These are phyloP conservation scores for Saksenaea oblongispora DNA, from an alignment of 371 early-diverging fungal species.

Conservation along the genomic window DNA sequence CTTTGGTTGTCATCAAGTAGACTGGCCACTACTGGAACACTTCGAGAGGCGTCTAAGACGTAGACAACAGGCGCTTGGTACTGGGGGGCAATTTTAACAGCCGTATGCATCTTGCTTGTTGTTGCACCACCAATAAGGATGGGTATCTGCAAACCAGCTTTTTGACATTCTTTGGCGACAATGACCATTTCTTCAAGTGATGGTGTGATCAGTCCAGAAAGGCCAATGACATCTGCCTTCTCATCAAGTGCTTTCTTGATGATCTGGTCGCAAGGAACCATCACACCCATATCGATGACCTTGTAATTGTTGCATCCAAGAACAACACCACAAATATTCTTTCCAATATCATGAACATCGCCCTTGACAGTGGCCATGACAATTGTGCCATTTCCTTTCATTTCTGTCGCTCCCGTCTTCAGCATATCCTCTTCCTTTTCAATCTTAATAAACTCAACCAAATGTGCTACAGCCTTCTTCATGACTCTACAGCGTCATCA, in stretches of 20 bases:
- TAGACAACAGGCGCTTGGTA: slow-evolving; percentile 73
- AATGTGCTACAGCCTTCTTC: slow-evolving; percentile 93
- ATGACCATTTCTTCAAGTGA: slow-evolving; percentile 95
- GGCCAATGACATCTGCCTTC: slow-evolving; percentile 89
- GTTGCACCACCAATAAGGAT: slow-evolving; percentile 94
- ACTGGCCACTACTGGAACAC: slow-evolving; percentile 80
- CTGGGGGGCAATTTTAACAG: slow-evolving; percentile 92
- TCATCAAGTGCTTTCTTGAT: slow-evolving; percentile 82
- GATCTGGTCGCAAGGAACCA: slow-evolving; percentile 91
- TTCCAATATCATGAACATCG: slow-evolving; percentile 88
- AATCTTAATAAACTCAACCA: slow-evolving; percentile 90
- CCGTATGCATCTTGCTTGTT: slow-evolving; percentile 93
- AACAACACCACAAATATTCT: slow-evolving; percentile 94
- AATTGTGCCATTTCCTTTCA: slow-evolving; percentile 70
- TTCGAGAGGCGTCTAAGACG: slow-evolving; percentile 80
- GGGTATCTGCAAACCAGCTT: slow-evolving; percentile 83
- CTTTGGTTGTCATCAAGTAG: slow-evolving; percentile 74
- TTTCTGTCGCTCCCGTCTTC: slow-evolving; percentile 43
- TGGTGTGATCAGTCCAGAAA: slow-evolving; percentile 92
- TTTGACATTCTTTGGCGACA: slow-evolving; percentile 89
- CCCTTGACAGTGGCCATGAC: slow-evolving; percentile 95
- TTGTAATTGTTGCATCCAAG: slow-evolving; percentile 94
- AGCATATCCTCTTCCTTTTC: slow-evolving; percentile 74
- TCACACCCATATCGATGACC: slow-evolving; percentile 92
- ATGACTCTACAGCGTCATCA: slow-evolving; percentile 53